These are phyloP conservation scores for Raphidocelis subcapitata DNA, from an alignment of 139 green algal genomes.

Conservation along the genomic window DNA sequence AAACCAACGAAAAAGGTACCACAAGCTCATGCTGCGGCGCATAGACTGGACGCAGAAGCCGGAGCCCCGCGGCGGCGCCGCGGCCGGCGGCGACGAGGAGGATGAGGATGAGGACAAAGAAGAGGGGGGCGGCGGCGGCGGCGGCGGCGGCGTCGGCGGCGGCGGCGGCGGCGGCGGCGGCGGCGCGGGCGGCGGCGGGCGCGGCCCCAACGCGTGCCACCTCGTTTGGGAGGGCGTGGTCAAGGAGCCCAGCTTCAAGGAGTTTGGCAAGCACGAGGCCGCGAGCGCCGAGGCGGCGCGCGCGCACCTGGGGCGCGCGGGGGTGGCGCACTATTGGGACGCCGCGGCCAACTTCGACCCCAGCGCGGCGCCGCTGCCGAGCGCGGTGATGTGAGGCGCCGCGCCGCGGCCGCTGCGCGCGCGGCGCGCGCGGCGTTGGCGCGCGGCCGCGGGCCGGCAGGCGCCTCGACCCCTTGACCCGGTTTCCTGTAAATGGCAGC, in stretches of 20 bases:
- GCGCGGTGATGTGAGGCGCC: neutral
- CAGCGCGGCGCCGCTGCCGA: slow-evolving; percentile 35
- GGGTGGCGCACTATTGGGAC: slow-evolving; percentile 88
- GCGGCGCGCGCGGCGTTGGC: too few relatives aligned
- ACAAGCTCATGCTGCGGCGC: slow-evolving; percentile 92
- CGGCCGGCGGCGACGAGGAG: slow-evolving; percentile 37
- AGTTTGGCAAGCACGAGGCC: slow-evolving; percentile 61
- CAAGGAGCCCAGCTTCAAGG: slow-evolving; percentile 56
- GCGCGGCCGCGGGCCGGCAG: too few relatives aligned
- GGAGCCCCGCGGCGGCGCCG: neutral
- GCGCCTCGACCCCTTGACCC: too few relatives aligned
- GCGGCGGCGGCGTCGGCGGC: neutral
- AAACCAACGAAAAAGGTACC: too few relatives aligned
- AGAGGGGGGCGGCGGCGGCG: neutral
- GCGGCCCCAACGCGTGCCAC: slow-evolving; percentile 48
- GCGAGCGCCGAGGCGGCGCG: slow-evolving; percentile 36
- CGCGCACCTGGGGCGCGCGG: slow-evolving; percentile 51
- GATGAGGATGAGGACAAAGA: slow-evolving; percentile 48
- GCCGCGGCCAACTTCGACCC: slow-evolving; percentile 48
- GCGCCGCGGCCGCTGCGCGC: too few relatives aligned
- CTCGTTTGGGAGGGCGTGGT: slow-evolving; percentile 73
- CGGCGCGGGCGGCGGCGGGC: slow-evolving; percentile 37
- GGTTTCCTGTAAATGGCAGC: too few relatives aligned
- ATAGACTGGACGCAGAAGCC: slow-evolving; percentile 84
- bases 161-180: neutral